Conservation (phyloP, 2,329 filamentous ascomycete species). For the Mycosphaerelloides madeirae region DNA sequence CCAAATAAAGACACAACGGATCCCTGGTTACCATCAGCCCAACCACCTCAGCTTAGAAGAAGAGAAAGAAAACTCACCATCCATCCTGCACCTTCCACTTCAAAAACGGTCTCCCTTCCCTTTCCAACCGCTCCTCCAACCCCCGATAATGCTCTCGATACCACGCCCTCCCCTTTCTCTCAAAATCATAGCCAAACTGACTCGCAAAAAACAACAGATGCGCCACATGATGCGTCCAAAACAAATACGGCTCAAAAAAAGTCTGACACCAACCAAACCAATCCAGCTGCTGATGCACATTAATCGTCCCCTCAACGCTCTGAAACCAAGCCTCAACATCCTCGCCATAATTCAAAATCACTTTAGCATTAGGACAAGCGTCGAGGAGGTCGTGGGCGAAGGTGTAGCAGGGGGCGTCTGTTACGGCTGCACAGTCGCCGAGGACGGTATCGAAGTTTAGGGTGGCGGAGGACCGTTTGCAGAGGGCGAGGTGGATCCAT, state of each 20-base stretch:
- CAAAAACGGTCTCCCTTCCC: neutral
- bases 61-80: neutral
- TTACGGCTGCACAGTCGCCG: constrained; percentile 28
- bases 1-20: constrained; percentile 28
- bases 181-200: constrained; percentile 1
- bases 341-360: constrained; percentile 17
- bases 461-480: neutral
- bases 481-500: neutral
- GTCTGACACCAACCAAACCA: neutral
- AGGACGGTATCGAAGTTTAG: constrained; percentile 30
- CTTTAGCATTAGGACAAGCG: constrained; percentile 26
- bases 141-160: constrained; percentile 1
- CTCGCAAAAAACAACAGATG: neutral
- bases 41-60: neutral
- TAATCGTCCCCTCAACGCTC: neutral
- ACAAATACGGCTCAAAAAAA: neutral
- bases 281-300: neutral
- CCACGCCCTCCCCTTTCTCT: neutral
- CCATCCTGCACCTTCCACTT: constrained; percentile 3
- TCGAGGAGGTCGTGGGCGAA: constrained; percentile 34
- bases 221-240: neutral
- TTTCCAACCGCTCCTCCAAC: neutral
- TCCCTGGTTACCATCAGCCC: constrained; percentile 11
- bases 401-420: constrained; percentile 30
- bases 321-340: constrained; percentile 5